Percentiles rank a stretch among this genome's conserved stretches.
Evolutionary conservation across 805 yeast genomes (phyloP).

Genomic region (Yamadazyma insecticola): DNA sequence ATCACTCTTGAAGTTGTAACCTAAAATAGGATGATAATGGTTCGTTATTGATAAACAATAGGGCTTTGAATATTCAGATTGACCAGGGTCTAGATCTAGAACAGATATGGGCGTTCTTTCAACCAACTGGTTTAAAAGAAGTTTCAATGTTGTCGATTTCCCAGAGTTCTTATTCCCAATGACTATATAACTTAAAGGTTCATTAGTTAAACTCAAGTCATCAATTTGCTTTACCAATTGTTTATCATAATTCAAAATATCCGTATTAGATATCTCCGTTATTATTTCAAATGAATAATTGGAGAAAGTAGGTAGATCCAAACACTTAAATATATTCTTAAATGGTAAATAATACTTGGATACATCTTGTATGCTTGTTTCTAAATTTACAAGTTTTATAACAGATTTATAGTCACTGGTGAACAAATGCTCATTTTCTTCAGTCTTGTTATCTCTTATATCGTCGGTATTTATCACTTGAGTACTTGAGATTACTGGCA

Average conservation of each 20-base stretch:
- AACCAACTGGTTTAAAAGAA: conserved; percentile 48
- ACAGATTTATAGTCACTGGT: conserved; percentile 40
- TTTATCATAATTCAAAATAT: conserved; percentile 6
- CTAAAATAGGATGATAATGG: conserved; percentile 20
- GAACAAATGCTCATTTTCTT: conserved; percentile 35
- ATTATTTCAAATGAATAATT: conserved; percentile 38
- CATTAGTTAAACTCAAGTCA: conserved; percentile 1
- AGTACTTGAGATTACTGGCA: conserved; percentile 43
- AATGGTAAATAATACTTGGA: conserved; percentile 42
- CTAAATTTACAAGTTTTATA: conserved; percentile 27
- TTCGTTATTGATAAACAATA: conserved; percentile 59
- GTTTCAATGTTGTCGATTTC: conserved; percentile 64
- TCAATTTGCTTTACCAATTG: conserved; percentile 3
- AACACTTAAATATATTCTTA: conserved; percentile 33
- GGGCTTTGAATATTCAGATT: conserved; percentile 72
- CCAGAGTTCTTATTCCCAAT: conserved; percentile 77
- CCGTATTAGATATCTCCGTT: neutral
- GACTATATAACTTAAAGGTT: conserved; percentile 31
- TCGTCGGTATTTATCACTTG: conserved; percentile 28
- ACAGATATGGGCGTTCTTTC: conserved; percentile 36
- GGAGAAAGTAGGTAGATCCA: conserved; percentile 3
- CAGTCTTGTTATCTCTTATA: conserved; percentile 20
- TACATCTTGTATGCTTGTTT: conserved; percentile 43
- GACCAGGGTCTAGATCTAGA: conserved; percentile 86
- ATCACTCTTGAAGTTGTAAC: conserved; percentile 11